A percentile compares a stretch with the other conserved stretches of the same genome.
These are phyloP conservation scores for Phallus indusiatus DNA, from an alignment of 768 basidiomycete genomes.

Conservation along the genomic window DNA sequence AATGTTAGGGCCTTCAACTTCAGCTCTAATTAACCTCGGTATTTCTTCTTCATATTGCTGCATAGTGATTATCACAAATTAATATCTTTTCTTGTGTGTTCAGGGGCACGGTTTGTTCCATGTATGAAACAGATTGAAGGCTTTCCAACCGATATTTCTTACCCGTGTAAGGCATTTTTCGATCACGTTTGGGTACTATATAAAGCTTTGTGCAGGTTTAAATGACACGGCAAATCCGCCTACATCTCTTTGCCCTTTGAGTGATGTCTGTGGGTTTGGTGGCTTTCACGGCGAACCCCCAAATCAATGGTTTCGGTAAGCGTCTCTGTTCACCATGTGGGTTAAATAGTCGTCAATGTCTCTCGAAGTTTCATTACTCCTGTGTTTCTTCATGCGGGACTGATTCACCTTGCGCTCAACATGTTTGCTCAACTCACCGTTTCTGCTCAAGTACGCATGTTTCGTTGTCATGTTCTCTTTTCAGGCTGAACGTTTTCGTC, in stretches of 20 bases:
- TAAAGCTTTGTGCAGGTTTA: conserved; percentile 38
- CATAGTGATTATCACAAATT: no score
- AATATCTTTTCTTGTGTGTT: no score
- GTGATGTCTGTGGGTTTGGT: conserved; percentile 84
- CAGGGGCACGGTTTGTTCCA: conserved; percentile 76
- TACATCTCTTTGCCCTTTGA: conserved; percentile 58
- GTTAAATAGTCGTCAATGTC: neutral
- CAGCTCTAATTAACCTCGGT: conserved; percentile 77
- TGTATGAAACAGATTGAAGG: conserved; percentile 72
- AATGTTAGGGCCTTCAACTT: conserved; percentile 84
- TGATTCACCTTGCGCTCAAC: conserved; percentile 86
- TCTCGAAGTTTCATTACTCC: conserved; percentile 66
- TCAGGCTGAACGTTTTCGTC: conserved; percentile 9
- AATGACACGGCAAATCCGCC: conserved; percentile 81
- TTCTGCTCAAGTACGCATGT: conserved; percentile 55
- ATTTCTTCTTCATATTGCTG: no score
- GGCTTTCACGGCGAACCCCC: conserved; percentile 43
- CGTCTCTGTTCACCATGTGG: conserved; percentile 10
- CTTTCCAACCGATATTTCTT: conserved; percentile 41
- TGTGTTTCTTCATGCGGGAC: conserved; percentile 91
- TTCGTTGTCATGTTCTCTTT: neutral
- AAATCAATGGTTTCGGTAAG: conserved; percentile 49
- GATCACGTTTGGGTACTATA: neutral
- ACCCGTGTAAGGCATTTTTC: conserved; percentile 44
- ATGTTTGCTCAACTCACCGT: conserved; percentile 78